These are phyloP conservation scores for Leccinum angustisporum DNA, from an alignment of 1,284 basidiomycete species.

Conservation along the genomic window DNA sequence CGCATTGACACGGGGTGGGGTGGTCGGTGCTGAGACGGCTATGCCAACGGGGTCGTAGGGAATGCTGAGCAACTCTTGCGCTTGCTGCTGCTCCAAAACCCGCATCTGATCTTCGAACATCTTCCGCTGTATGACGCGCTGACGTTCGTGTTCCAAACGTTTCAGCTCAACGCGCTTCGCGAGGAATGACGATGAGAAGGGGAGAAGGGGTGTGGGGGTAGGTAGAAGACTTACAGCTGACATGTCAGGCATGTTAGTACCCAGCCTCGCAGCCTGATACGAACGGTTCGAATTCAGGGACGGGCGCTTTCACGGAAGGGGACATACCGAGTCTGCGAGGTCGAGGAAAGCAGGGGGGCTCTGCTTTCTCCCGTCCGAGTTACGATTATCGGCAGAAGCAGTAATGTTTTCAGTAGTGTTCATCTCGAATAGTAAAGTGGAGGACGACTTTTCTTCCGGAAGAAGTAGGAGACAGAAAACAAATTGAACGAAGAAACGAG, in stretches of 20 bases:
- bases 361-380: slow-evolving; percentile 71
- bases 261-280: slow-evolving; percentile 71
- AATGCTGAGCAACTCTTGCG: slow-evolving; percentile 38
- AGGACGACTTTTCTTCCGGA: slow-evolving; percentile 53
- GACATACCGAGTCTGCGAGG: slow-evolving; percentile 82
- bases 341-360: slow-evolving; percentile 89
- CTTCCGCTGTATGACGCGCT: slow-evolving; percentile 77
- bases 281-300: slow-evolving; percentile 18
- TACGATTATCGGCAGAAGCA: slow-evolving; percentile 67
- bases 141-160: slow-evolving; percentile 86
- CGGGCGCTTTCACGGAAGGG: slow-evolving; percentile 19
- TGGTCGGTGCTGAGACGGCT: slow-evolving; percentile 80
- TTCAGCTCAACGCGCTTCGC: slow-evolving; percentile 83
- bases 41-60: slow-evolving; percentile 60
- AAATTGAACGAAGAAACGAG: slow-evolving; percentile 50
- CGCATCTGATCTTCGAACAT: slow-evolving; percentile 94
- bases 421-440: slow-evolving; percentile 55
- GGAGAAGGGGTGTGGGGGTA: slow-evolving; percentile 9
- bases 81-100: slow-evolving; percentile 66
- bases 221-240: slow-evolving; percentile 61
- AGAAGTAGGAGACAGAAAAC: slow-evolving; percentile 52
- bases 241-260: slow-evolving; percentile 79
- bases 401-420: slow-evolving; percentile 66
- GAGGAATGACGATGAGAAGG: slow-evolving; percentile 42
- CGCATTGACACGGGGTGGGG: slow-evolving; percentile 74